phyloP scores from a whole-genome alignment of 2,329 filamentous ascomycete species.

The Alternaria tenuissima region DNA sequence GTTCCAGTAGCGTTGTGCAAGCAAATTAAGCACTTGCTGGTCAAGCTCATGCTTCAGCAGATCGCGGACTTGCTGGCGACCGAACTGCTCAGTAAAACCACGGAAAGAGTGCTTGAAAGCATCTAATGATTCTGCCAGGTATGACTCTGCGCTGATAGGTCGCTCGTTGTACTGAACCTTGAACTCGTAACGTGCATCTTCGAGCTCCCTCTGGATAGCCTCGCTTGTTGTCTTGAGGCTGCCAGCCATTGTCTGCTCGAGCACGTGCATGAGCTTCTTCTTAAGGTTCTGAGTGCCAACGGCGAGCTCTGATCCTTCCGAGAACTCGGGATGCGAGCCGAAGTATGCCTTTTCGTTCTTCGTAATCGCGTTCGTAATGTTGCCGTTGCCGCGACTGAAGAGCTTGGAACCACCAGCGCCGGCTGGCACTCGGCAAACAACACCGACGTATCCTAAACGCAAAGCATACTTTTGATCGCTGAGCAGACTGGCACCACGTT shows the following conservation, averaged over 20 bases:
- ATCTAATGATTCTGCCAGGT: slow-evolving; percentile 93
- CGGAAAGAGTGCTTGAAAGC: slow-evolving; percentile 99
- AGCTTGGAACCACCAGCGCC: slow-evolving; percentile 68
- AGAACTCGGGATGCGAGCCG: slow-evolving; percentile 84
- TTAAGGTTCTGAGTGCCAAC: slow-evolving; percentile 87
- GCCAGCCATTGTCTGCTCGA: slow-evolving; percentile 96
- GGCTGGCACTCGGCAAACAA: slow-evolving; percentile 82
- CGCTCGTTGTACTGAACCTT: slow-evolving; percentile 99
- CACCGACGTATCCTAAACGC: slow-evolving; percentile 93
- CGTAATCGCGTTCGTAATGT: slow-evolving; percentile 80
- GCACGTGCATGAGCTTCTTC: slow-evolving; percentile 95
- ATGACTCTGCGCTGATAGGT: slow-evolving; percentile 92
- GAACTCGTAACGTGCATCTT: slow-evolving; percentile 97
- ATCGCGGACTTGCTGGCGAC: slow-evolving; percentile 85
- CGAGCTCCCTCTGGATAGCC: slow-evolving; percentile 91
- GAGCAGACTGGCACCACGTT: slow-evolving; percentile 78
- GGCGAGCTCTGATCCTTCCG: slow-evolving; percentile 72
- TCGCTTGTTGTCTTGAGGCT: slow-evolving; percentile 89
- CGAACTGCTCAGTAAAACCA: slow-evolving; percentile 88
- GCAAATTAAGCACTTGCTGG: slow-evolving; percentile 89
- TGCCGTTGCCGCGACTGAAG: slow-evolving; percentile 83
- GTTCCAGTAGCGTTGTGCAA: slow-evolving; percentile 97
- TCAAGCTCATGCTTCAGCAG: slow-evolving; percentile 92
- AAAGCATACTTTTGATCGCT: slow-evolving; percentile 92
- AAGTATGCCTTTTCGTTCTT: slow-evolving; percentile 92